A percentile compares a stretch with the other conserved stretches of the same genome.
Conservation (phyloP, 2,329 filamentous ascomycete genomes). For the Aureobasidium melanogenum region DNA sequence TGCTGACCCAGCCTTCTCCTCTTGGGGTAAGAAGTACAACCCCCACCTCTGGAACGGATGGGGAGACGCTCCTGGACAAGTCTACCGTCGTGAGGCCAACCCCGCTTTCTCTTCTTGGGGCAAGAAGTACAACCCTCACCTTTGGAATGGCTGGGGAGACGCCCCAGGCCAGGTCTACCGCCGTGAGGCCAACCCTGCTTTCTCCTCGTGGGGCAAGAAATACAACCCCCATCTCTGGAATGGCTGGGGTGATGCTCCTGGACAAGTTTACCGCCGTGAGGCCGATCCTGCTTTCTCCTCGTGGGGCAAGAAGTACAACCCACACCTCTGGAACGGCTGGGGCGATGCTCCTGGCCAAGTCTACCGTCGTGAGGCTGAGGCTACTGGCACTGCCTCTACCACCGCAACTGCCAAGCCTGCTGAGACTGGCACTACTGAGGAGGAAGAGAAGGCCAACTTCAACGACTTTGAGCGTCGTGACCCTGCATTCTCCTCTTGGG, state of each 20-base stretch:
- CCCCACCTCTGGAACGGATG: not conserved
- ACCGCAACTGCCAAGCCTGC: not conserved
- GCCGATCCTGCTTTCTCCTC: not conserved
- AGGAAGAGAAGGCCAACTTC: not conserved
- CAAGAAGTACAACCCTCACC: not conserved
- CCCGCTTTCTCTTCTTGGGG: not conserved
- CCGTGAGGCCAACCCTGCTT: conserved; percentile 1
- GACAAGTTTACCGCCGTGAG: conserved; percentile 15
- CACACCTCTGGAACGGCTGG: not conserved
- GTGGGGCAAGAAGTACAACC: not conserved
- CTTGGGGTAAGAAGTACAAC: not conserved
- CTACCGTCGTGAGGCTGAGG: conserved; percentile 17
- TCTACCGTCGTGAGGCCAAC: conserved; percentile 16
- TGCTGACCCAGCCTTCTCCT: not conserved
- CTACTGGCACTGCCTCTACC: not conserved
- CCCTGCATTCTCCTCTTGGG: not conserved
- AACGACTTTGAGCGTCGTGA: not conserved
- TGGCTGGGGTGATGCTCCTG: not conserved
- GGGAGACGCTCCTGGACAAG: conserved; percentile 12
- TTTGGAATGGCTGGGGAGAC: not conserved
- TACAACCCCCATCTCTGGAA: not conserved
- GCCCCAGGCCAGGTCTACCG: not conserved
- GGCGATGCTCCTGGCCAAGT: conserved; percentile 12
- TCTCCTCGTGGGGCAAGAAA: not conserved
- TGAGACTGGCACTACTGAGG: not conserved